Conservation (phyloP, 106 monocot genomes). For the Phalaenopsis equestris region DNA sequence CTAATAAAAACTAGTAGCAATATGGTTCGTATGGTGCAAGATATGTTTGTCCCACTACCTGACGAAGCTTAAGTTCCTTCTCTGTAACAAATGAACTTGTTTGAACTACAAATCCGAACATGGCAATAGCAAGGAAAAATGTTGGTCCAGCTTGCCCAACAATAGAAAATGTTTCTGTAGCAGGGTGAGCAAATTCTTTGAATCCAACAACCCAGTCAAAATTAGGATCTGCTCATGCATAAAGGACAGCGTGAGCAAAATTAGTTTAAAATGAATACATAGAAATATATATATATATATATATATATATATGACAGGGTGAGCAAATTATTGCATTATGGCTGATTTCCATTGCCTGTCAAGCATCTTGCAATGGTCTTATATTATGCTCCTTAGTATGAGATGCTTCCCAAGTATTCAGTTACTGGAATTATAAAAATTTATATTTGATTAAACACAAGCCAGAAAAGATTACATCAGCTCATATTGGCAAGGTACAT, state of each 20-base stretch:
- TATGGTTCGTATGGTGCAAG: not conserved
- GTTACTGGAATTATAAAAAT: no score
- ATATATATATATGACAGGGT: no score
- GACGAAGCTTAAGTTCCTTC: constrained; percentile 95
- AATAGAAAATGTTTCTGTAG: constrained; percentile 69
- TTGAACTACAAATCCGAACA: constrained; percentile 98
- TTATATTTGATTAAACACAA: no score
- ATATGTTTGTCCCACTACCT: constrained; percentile 27
- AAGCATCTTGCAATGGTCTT: no score
- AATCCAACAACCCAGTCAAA: constrained; percentile 81
- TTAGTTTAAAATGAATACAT: not conserved
- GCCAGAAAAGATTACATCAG: no score
- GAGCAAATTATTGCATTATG: no score
- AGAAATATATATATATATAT: not conserved
- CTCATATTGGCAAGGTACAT: no score
- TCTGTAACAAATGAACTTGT: constrained; percentile 81
- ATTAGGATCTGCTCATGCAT: constrained; percentile 55
- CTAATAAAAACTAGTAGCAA: not conserved
- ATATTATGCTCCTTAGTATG: no score
- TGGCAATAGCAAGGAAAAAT: constrained; percentile 87
- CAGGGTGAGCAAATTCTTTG: constrained; percentile 95
- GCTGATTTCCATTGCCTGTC: no score
- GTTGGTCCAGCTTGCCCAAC: constrained; percentile 68
- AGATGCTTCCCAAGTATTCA: no score
- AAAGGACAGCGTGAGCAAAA: not conserved